Conservation (phyloP, 2,329 filamentous ascomycete genomes). For the Spiromastix sp. region DNA sequence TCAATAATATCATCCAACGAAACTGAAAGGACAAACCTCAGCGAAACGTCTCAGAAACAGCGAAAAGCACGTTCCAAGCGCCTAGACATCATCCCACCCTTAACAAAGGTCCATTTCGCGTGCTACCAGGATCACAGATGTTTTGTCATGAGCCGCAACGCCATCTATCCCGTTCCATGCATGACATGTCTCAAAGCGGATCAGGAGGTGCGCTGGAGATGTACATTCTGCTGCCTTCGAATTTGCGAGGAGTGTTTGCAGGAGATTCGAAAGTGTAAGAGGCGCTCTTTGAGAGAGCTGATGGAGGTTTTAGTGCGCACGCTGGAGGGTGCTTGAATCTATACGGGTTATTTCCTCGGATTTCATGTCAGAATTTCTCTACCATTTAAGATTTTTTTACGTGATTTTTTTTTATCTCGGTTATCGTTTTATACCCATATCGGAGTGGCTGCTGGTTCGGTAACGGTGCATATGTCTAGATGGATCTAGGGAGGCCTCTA, state of each 20-base stretch:
- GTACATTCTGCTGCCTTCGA: slow-evolving; percentile 32
- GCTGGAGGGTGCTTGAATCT: slow-evolving; percentile 1
- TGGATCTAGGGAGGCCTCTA: too few species aligned
- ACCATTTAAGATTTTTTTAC: slow-evolving; percentile 1
- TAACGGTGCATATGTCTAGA: too few species aligned
- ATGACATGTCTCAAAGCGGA: slow-evolving; percentile 33
- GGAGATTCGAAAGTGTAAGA: slow-evolving; percentile 21
- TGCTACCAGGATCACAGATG: slow-evolving; percentile 31
- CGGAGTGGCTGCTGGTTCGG: too few species aligned
- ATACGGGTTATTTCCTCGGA: neutral
- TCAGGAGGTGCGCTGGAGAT: slow-evolving; percentile 27
- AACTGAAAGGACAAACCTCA: too few species aligned
- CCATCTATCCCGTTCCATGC: slow-evolving; percentile 31
- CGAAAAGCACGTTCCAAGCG: too few species aligned
- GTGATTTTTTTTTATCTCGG: neutral
- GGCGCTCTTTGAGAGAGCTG: slow-evolving; percentile 24
- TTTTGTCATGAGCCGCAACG: slow-evolving; percentile 27
- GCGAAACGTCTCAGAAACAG: too few species aligned
- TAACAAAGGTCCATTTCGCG: slow-evolving; percentile 25
- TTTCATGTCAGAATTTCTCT: too few species aligned
- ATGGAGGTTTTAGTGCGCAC: slow-evolving; percentile 13
- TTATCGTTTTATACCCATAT: too few species aligned
- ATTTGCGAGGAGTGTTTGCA: slow-evolving; percentile 28
- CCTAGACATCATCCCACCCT: slow-evolving; percentile 21
- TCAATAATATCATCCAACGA: too few species aligned